Conservation (phyloP, 345 rosid genomes). For the Reutealis trisperma region DNA sequence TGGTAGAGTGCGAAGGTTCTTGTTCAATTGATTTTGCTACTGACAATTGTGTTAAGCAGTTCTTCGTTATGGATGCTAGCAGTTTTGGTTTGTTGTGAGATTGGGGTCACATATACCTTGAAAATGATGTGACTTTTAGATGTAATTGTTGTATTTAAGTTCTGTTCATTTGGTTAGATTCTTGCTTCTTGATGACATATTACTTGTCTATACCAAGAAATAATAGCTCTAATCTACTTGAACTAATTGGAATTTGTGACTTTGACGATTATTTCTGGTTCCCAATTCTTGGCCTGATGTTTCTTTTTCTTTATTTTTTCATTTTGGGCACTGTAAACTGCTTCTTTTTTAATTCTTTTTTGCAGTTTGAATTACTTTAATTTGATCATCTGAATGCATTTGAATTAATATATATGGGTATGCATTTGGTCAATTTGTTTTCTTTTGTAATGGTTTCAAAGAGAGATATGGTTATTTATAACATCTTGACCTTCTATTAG, state of each 20-base stretch:
- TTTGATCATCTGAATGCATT: background rate
- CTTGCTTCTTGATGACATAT: background rate
- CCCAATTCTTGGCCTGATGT: background rate
- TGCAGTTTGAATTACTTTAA: background rate
- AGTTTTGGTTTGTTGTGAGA: too few relatives aligned
- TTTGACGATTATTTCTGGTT: background rate
- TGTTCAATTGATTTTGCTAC: background rate
- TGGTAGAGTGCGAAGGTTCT: background rate
- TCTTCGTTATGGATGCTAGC: too few relatives aligned
- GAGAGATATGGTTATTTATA: conserved; percentile 3
- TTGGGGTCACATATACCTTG: too few relatives aligned
- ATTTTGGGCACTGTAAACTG: background rate
- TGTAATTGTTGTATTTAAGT: too few relatives aligned
- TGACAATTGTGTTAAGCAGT: too few relatives aligned
- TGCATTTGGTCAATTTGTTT: background rate
- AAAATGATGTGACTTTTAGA: too few relatives aligned
- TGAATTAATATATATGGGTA: background rate
- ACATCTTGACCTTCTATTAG: conserved; percentile 37
- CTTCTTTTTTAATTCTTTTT: too few relatives aligned
- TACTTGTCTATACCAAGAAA: background rate
- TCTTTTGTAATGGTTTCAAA: background rate
- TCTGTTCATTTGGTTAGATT: background rate
- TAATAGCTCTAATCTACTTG: background rate
- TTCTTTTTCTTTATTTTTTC: background rate
- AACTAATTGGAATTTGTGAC: background rate